Evolutionary conservation across 306 rosid genomes (phyloP).

Genomic region (Medicago ruthenica): DNA sequence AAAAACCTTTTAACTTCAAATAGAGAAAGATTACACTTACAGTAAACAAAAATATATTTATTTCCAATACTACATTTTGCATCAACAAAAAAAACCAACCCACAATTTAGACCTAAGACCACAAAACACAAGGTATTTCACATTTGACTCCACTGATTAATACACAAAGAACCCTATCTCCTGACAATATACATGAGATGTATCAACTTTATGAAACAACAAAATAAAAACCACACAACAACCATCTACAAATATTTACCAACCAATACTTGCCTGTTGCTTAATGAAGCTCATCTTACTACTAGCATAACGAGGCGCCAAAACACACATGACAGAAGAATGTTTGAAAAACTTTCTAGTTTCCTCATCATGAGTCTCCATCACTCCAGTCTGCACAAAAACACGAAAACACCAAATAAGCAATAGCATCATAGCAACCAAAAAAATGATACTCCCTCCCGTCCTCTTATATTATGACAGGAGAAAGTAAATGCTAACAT

Average conservation of each 20-base stretch:
- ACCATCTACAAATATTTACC: constrained; percentile 49
- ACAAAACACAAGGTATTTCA: constrained; percentile 47
- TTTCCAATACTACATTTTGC: constrained; percentile 35
- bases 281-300: constrained; percentile 73
- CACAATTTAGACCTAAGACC: constrained; percentile 43
- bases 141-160: constrained; percentile 45
- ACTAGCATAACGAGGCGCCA: constrained; percentile 85
- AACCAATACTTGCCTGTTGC: constrained; percentile 76
- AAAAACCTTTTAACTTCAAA: constrained; percentile 26
- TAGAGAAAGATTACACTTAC: not conserved
- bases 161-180: constrained; percentile 47
- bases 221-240: constrained; percentile 7
- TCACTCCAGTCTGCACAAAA: constrained; percentile 76
- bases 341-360: constrained; percentile 83
- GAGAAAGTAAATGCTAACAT: not conserved
- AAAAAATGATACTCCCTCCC: too few relatives aligned
- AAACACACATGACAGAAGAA: constrained; percentile 88
- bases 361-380: constrained; percentile 95
- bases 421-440: not conserved
- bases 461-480: too few relatives aligned
- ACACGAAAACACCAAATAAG: constrained; percentile 3
- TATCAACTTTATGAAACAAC: constrained; percentile 35
- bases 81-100: constrained; percentile 47
- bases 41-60: not conserved
- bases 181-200: constrained; percentile 45